Base-by-base conservation (phyloP, 768 basidiomycete species). In the Pulveroboletus frians region DNA sequence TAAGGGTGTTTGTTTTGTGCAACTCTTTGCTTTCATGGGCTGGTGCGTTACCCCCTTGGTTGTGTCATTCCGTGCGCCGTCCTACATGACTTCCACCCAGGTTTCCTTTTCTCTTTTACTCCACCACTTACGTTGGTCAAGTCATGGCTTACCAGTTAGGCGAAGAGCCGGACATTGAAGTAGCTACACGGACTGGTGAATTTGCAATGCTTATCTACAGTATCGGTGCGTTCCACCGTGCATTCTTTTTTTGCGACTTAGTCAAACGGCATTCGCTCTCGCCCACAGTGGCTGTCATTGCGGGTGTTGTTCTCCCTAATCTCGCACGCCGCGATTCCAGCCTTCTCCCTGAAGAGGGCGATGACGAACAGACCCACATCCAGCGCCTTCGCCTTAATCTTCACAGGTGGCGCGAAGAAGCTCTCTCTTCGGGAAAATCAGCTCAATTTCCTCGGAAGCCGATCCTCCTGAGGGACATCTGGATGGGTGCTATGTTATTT, bases 101-200 rank as follows among this genome's bases (percentile, higher is more conserved):
- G 91, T 97, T 97, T 62, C 94, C 94, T 1, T 97, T 93, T 73
- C 73, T 96, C 35, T 96, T 97, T 69, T 93, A 92, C 59, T 80
- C 89, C 14, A 97, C 94, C 9, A 94, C 93, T 1, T 97, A 94
- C 63, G 78, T 97, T 47, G 92, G 92, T 5, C 92, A 96, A 70
- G 75, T 96, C 17, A 93, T 97, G 92, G 92, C 92, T 8, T 75
- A 82, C 46, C 84, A 95, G 65, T 62, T 78, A 3, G 77, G 76
- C 13, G 59, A 70, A 46, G 90, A 92, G 54, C 93, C 93, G 9
- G 81, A 92, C 60, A 72, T 77, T 21, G 93, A 95, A 31, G 51
- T 78, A n/a, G 93, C 93, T 0, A 92, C 88, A 3, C 76, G 92
- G 29, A 84, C 76, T 5, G 94, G 94, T 32, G 88, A 88, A 61